phyloP scores from a whole-genome alignment of 73 alveolate species.

The Urostyla sp. region DNA sequence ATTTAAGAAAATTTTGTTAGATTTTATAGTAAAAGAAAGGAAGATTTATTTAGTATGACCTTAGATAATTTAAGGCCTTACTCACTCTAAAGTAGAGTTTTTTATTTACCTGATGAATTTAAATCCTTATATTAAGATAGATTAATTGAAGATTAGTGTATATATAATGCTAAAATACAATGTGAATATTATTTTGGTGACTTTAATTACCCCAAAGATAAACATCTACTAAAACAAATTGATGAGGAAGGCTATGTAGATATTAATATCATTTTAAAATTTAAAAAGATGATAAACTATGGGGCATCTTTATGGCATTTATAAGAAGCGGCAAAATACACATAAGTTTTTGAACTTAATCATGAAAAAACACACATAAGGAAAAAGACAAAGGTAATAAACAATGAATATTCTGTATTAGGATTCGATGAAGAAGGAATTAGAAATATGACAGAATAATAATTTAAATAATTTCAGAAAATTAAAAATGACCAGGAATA shows the following conservation, averaged over 20 bases:
- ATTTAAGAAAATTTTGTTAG: neutral
- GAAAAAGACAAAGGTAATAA: neutral
- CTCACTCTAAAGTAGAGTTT: neutral
- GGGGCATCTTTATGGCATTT: neutral
- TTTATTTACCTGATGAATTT: neutral
- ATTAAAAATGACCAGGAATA: neutral
- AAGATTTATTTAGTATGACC: neutral
- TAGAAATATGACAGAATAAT: neutral
- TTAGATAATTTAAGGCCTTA: neutral
- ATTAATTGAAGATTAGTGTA: neutral
- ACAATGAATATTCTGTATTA: neutral
- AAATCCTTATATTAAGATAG: neutral
- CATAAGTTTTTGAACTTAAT: neutral
- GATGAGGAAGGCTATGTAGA: neutral
- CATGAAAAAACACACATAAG: neutral
- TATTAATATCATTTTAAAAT: too few relatives aligned
- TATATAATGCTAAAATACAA: neutral
- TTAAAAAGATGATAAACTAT: neutral
- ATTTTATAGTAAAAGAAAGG: neutral
- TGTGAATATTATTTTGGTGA: neutral
- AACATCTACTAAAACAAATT: neutral
- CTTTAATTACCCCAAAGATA: neutral
- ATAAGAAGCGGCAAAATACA: neutral
- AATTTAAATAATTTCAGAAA: neutral
- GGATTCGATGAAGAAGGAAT: slow-evolving; percentile 4